Conservation (phyloP, 176 grass and related monocot species). For the Puya raimondii region DNA sequence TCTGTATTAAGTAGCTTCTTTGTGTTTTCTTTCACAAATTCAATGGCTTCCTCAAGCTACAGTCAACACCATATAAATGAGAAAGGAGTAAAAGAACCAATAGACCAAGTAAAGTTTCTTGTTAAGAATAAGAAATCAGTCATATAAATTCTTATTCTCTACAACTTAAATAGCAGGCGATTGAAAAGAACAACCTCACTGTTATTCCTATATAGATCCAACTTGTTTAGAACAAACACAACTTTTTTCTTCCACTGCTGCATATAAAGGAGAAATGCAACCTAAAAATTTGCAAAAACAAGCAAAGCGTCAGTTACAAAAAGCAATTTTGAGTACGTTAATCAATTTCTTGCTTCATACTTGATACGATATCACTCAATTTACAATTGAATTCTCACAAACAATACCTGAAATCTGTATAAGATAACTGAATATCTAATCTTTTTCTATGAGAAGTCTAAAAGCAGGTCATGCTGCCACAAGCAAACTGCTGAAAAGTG, state of each 20-base stretch:
- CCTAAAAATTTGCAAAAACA: conserved; percentile 42
- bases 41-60: conserved; percentile 87
- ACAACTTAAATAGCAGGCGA: conserved; percentile 19
- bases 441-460: too few relatives aligned
- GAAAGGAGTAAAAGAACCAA: conserved; percentile 22
- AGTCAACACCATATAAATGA: conserved; percentile 25
- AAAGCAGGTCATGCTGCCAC: too few relatives aligned
- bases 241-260: conserved; percentile 99
- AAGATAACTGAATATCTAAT: too few relatives aligned
- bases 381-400: too few relatives aligned
- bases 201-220: conserved; percentile 75
- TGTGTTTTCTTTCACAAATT: conserved; percentile 83
- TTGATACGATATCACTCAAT: too few relatives aligned
- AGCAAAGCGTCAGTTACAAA: conserved; percentile 15
- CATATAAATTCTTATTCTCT: neutral
- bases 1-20: conserved; percentile 63
- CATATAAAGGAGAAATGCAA: conserved; percentile 78
- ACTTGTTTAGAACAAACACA: conserved; percentile 91
- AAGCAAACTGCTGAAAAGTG: too few relatives aligned
- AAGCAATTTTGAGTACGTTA: conserved; percentile 6
- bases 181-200: conserved; percentile 50
- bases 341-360: neutral
- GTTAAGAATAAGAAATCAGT: neutral
- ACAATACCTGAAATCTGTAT: too few relatives aligned
- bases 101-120: conserved; percentile 1